Base-by-base conservation (phyloP, 2,329 filamentous ascomycete species). In the Bertia moriformis region DNA sequence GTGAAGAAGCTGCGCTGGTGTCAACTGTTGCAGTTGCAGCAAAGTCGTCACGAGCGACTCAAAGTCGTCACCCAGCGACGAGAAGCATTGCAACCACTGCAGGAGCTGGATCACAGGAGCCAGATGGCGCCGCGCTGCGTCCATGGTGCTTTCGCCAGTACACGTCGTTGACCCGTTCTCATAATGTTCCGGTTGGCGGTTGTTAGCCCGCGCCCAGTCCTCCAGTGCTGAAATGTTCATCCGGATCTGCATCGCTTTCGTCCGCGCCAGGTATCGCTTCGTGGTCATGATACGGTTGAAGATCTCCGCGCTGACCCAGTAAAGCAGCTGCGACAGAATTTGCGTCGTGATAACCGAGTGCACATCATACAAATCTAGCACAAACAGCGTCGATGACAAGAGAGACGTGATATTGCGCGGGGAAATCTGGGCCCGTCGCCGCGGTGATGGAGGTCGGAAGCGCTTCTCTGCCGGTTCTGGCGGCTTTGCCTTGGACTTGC, bases 251-350 rank as follows among this genome's bases (percentile, higher is more conserved):
- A 98, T 98, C 3, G 91, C 91, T 59, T 98, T 98, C 14, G 91
- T 98, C 39, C 91, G 74, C 4, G 91, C 89, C 7, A 98, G 69
- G 52, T 95, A 98, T 55, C 89, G 88, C 46, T 86, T 77, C 52
- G 93, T 95, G 19, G 84, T 89, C 84, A 98, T 94, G 57, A 98
- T 84, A 42, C 89, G 82, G 58, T 98, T 98, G 65, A 98, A 98
- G 5, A 96, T 73, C 59, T 98, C 91, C 0, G 89, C 85, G 4
- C 88, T 84, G 14, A 98, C 71, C 91, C 91, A 98, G 62, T 95
- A 98, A 35, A 96, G 70, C 2, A 98, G 69, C 53, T 98, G 91
- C 3, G 88, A 84, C 18, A 95, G 65, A 42, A 96, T 86, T 54
- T 98, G 91, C 1, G 87, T 73, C 14, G 78, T 87, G 52, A 98